Base-by-base conservation (phyloP, 2,329 filamentous ascomycete species). In the Xylaria sp. region DNA sequence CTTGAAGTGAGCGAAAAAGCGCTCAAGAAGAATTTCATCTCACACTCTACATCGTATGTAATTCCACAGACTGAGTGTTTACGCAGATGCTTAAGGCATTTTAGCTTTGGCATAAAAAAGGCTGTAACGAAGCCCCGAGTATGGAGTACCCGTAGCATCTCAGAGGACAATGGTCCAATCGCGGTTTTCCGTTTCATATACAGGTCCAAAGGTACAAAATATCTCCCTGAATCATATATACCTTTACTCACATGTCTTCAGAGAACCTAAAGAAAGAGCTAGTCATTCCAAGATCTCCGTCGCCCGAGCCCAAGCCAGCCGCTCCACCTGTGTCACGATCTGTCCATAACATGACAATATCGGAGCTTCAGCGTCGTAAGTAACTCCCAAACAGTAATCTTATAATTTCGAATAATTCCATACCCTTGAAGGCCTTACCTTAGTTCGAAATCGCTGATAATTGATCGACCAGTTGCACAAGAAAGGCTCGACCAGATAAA, bases 141-240 rank as follows among this genome's bases (percentile, higher is more conserved):
- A 1, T 4, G 1, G 8, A 7, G 2, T 1, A 41, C 54, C 25
- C 3, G n/a, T 8, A 7, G 51, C 10, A 32, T 74, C 10, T n/a
- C 37, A 3, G 66, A 61, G 12, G 65, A 72, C 2, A 41, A 63
- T 1, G 60, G 65, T 0, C 75, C 77, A 3, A 70, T 79, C 9
- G 78, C 75, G 1, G 63, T 74, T 2, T 80, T 79, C 44, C 72
- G 61, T 6, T 78, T 81, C 60, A 71, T 78, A 18, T 81, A 81
- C 55, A 74, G 77, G 52, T 80, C 80, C 1, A 70, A 66, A 74
- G 78, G 75, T 75, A 72, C 9, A 65, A 23, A 46, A 54, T 9
- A 12, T 37, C 34, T 13, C 39, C 20, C 15, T 20, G 2, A 28
- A n/a, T 12, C n/a, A 46, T 48, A 10, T 37, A 20, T 48, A 54